These are phyloP conservation scores for Fulvia fulva DNA, from an alignment of 2,329 filamentous ascomycete species.

Conservation along the genomic window DNA sequence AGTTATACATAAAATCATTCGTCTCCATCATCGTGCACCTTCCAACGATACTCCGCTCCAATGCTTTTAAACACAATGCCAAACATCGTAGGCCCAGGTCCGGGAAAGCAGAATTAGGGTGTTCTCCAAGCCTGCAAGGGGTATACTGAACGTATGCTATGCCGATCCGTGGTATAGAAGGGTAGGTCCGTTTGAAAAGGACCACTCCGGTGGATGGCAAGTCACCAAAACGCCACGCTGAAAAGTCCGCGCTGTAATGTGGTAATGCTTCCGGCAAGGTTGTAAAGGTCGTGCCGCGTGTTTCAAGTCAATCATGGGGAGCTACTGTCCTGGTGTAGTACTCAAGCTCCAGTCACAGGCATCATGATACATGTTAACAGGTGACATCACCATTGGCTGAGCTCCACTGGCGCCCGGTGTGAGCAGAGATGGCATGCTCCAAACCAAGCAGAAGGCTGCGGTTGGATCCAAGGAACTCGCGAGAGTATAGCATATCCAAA, in stretches of 20 bases:
- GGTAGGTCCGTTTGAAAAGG: background rate
- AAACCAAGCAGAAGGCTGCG: background rate
- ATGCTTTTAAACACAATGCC: background rate
- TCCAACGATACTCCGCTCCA: background rate
- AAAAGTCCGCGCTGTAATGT: background rate
- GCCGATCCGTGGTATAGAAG: slow-evolving; percentile 1
- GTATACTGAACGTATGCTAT: slow-evolving; percentile 2
- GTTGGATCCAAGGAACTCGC: background rate
- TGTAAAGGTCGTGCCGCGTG: background rate
- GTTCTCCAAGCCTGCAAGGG: background rate
- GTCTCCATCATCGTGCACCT: background rate
- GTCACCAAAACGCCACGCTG: background rate
- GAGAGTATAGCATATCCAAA: background rate
- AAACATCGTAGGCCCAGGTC: background rate
- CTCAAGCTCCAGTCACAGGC: background rate
- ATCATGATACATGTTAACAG: too few relatives aligned
- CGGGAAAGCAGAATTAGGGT: background rate
- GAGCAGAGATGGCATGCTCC: background rate
- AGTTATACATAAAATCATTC: background rate
- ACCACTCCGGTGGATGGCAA: background rate
- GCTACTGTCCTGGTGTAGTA: background rate
- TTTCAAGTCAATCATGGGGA: background rate
- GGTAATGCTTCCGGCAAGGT: background rate
- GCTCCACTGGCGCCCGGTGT: background rate
- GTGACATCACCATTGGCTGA: background rate